Base-by-base conservation (phyloP, 2,329 filamentous ascomycete genomes). In the Trichoderma sp. region DNA sequence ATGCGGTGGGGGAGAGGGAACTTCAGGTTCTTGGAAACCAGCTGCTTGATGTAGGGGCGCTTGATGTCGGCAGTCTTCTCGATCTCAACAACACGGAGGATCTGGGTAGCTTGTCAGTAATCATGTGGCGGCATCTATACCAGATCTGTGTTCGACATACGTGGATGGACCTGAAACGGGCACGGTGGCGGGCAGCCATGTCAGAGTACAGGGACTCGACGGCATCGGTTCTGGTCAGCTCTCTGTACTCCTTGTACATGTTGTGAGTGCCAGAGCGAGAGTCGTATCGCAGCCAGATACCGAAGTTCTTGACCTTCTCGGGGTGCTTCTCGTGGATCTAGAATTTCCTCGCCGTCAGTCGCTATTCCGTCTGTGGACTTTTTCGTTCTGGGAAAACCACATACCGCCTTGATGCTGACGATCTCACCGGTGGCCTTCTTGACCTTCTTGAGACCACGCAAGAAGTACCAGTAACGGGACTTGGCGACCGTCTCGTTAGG, bases 161-260 rank as follows among this genome's bases (percentile, higher is more conserved):
- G 91, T 98, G 95, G 85, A 99, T 96, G 79, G 93, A 97, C 87
- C 96, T 91, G 90, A 99, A 99, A 82, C 96, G 93, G 82, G 96
- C 92, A 79, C 81, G 94, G 91, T 99, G 96, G 85, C 96, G 94
- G 85, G 97, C 95, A 80, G 96, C 94, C 96, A 99, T 98, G 89
- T 99, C 96, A 87, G 96, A 93, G 92, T 99, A 99, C 84, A 99
- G 91, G 79, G 95, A 87, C 87, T 98, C 93, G 82, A 98, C 95
- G 78, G 96, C 96, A 79, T 96, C 95, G 82, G 92, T 93, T 86
- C 96, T 91, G 84, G 93, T 95, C 90, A 98, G 93, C 90, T 98
- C 96, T 84, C 96, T 93, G 93, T 98, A 98, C 92, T 99, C 96
- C 92, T 98, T 98, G 94, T 99, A 99, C 96, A 99, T 99, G 93